phyloP scores from a whole-genome alignment of 768 basidiomycete species.

The Russula foetens region DNA sequence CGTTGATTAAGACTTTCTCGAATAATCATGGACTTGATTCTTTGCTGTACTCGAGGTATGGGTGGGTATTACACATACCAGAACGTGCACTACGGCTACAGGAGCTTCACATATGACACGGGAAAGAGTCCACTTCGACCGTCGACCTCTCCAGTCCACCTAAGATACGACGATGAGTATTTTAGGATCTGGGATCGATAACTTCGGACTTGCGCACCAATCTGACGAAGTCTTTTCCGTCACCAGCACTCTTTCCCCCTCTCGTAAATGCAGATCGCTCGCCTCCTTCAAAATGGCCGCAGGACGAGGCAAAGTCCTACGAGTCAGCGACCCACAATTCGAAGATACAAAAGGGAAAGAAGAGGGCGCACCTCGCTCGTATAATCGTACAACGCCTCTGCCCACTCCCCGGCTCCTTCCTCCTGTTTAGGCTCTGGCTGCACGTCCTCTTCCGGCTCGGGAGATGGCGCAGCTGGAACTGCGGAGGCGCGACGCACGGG shows the following conservation, averaged over 20 bases:
- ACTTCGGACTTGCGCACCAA: constrained; percentile 42
- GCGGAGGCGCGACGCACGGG: constrained; percentile 31
- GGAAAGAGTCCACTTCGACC: constrained; percentile 19
- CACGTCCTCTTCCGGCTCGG: constrained; percentile 3
- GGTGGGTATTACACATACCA: not conserved
- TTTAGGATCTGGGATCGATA: not conserved
- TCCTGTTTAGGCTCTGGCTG: constrained; percentile 29
- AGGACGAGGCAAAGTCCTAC: not conserved
- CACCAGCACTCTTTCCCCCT: constrained; percentile 51
- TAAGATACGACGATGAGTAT: not conserved
- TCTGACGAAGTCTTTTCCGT: constrained; percentile 64
- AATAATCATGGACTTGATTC: not conserved
- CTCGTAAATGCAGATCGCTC: constrained; percentile 54
- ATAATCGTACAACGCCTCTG: constrained; percentile 71
- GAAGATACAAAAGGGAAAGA: not conserved
- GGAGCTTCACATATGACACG: constrained; percentile 12
- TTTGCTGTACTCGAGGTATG: not conserved
- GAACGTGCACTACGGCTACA: constrained; percentile 1
- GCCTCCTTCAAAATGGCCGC: constrained; percentile 46
- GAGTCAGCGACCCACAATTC: not conserved
- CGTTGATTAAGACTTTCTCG: not conserved
- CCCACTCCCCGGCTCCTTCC: constrained; percentile 57
- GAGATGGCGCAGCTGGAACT: not conserved
- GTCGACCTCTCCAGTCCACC: constrained; percentile 19
- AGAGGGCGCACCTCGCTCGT: constrained; percentile 41